phyloP scores from a whole-genome alignment of 306 rosid genomes.

The Parietaria judaica region DNA sequence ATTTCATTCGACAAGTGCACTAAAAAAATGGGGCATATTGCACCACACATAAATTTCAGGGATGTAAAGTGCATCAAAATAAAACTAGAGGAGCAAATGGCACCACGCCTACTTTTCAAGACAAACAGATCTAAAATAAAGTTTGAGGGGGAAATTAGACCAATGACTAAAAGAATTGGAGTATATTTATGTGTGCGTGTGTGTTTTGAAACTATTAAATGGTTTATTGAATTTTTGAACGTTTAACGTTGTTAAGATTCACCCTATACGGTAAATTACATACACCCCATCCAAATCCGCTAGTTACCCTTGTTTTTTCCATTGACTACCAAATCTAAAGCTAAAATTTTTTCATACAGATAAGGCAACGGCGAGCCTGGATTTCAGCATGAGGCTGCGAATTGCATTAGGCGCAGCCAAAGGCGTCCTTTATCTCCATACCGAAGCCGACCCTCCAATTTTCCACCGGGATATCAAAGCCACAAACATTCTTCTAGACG shows the following conservation, averaged over 20 bases:
- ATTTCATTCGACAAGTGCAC: too few relatives aligned
- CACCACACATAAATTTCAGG: too few relatives aligned
- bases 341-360: slow-evolving; percentile 30
- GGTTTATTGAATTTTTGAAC: not conserved
- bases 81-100: too few relatives aligned
- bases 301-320: not conserved
- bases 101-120: too few relatives aligned
- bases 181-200: too few relatives aligned
- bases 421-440: slow-evolving; percentile 82
- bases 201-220: not conserved
- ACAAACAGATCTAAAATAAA: too few relatives aligned
- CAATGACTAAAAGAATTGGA: too few relatives aligned
- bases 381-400: slow-evolving; percentile 46
- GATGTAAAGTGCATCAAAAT: too few relatives aligned
- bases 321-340: not conserved
- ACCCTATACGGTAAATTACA: too few relatives aligned
- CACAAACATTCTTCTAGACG: slow-evolving; percentile 75
- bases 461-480: slow-evolving; percentile 90
- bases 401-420: slow-evolving; percentile 79
- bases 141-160: too few relatives aligned
- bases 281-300: not conserved
- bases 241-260: not conserved
- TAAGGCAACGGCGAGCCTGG: slow-evolving; percentile 32
- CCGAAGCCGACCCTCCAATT: slow-evolving; percentile 92
- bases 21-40: too few relatives aligned